These are phyloP conservation scores for Termitomyces sp. DNA, from an alignment of 768 basidiomycete genomes.

Conservation along the genomic window DNA sequence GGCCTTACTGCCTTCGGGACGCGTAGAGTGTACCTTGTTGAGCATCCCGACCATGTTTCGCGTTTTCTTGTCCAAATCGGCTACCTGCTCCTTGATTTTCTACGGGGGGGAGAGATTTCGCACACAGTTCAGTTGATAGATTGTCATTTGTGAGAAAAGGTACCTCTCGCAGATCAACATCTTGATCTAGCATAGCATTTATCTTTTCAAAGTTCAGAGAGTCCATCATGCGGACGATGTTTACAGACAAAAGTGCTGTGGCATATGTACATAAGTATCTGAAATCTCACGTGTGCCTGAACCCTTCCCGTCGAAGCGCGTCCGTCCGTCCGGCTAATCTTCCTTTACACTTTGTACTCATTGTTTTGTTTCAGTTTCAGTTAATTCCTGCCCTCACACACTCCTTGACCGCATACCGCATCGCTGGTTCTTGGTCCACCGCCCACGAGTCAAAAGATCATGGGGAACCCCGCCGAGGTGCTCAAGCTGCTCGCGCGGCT, in stretches of 20 bases:
- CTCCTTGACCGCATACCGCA: background rate
- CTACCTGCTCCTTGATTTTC: slow-evolving; percentile 79
- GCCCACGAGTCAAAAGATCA: too few relatives aligned
- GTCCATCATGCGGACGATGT: slow-evolving; percentile 39
- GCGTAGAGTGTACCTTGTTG: slow-evolving; percentile 78
- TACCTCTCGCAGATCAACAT: slow-evolving; percentile 64
- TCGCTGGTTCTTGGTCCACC: too few relatives aligned
- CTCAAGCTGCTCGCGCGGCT: slow-evolving; percentile 46
- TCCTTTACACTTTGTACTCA: background rate
- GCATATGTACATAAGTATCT: background rate
- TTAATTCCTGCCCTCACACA: background rate
- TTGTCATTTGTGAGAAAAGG: background rate
- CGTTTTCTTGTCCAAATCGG: slow-evolving; percentile 68
- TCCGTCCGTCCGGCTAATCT: background rate
- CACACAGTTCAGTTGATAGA: background rate
- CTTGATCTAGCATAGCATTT: slow-evolving; percentile 55
- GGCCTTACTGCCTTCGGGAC: slow-evolving; percentile 49
- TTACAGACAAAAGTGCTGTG: background rate
- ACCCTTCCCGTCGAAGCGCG: too few relatives aligned
- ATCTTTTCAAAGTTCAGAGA: slow-evolving; percentile 47
- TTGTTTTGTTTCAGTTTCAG: background rate
- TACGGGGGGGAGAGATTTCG: too few relatives aligned
- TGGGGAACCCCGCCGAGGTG: slow-evolving; percentile 27
- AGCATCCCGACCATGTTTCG: slow-evolving; percentile 68
- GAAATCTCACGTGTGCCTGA: background rate